Conservation (phyloP, 495 filamentous ascomycete genomes). For the Aspergillus baeticus region DNA sequence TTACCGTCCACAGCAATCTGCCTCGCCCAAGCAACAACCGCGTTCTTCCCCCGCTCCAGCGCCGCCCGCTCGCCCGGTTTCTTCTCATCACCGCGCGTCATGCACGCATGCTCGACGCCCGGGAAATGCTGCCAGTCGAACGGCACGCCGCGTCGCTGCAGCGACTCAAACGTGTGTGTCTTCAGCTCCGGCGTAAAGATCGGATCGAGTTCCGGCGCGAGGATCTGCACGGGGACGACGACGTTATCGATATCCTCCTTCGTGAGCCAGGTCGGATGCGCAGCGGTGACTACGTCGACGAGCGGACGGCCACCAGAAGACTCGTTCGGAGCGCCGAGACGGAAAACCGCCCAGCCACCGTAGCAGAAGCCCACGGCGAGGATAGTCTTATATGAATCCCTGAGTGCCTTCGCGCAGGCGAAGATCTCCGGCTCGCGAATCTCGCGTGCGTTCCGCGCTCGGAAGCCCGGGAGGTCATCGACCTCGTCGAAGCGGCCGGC, state of each 20-base stretch:
- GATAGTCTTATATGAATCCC: slow-evolving; percentile 36
- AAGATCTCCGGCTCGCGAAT: slow-evolving; percentile 54
- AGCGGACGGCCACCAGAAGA: no score
- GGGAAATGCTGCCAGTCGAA: slow-evolving; percentile 60
- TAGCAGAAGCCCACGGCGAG: slow-evolving; percentile 62
- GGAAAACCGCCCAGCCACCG: slow-evolving; percentile 56
- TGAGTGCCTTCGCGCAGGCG: slow-evolving; percentile 45
- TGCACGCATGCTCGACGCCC: slow-evolving; percentile 49
- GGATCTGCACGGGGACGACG: slow-evolving; percentile 54
- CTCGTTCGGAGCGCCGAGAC: slow-evolving; percentile 47
- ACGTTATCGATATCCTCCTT: slow-evolving; percentile 51
- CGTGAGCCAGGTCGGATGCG: slow-evolving; percentile 51
- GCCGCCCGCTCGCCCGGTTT: slow-evolving; percentile 14
- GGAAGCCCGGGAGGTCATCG: slow-evolving; percentile 38
- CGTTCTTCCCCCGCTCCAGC: neutral
- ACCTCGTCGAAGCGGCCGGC: slow-evolving; percentile 31
- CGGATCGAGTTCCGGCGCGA: slow-evolving; percentile 55
- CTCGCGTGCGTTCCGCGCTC: slow-evolving; percentile 38
- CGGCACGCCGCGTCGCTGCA: slow-evolving; percentile 40
- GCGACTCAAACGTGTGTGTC: slow-evolving; percentile 35
- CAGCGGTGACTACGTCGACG: slow-evolving; percentile 52
- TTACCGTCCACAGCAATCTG: neutral
- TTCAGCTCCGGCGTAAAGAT: slow-evolving; percentile 52
- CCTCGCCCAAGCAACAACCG: neutral
- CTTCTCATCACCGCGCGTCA: slow-evolving; percentile 43